Evolutionary conservation across 2,329 filamentous ascomycete genomes (phyloP).

Genomic region (Penicillium aurantiogriseum): DNA sequence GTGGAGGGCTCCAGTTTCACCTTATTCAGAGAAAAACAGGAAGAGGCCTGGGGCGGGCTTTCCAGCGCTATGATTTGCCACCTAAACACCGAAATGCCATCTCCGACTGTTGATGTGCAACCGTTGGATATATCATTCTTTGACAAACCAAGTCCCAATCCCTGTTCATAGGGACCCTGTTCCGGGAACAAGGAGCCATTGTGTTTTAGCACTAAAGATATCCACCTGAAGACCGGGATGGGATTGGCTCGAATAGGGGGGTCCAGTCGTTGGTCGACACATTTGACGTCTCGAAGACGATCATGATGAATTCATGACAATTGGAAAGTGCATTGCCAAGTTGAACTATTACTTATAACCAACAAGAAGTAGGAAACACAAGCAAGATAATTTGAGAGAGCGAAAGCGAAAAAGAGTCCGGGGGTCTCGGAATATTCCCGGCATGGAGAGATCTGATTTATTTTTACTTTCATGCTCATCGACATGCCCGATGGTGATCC

Average conservation of each 20-base stretch:
- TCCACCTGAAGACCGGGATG: slow-evolving; percentile 1
- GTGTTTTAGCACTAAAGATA: background rate
- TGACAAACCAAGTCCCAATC: background rate
- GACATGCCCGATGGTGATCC: slow-evolving; percentile 5
- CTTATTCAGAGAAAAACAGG: background rate
- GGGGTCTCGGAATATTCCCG: background rate
- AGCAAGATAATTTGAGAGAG: background rate
- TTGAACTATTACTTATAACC: background rate
- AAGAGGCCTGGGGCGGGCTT: background rate
- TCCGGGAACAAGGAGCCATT: background rate
- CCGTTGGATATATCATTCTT: background rate
- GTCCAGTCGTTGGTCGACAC: background rate
- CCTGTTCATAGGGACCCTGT: background rate
- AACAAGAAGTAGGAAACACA: background rate
- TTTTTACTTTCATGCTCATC: background rate
- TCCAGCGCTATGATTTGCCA: background rate
- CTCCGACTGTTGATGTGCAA: background rate
- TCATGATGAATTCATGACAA: background rate
- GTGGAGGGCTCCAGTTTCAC: background rate
- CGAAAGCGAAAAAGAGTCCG: background rate
- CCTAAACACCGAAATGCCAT: background rate
- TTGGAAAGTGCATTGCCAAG: background rate
- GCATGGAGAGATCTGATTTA: slow-evolving; percentile 2
- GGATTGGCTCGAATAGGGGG: background rate
- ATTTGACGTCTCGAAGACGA: slow-evolving; percentile 1